Evolutionary conservation across 2,329 filamentous ascomycete genomes (phyloP), one percentile per base, ranked within the genome.

Genomic region (Fusarium protoensiforme): DNA sequence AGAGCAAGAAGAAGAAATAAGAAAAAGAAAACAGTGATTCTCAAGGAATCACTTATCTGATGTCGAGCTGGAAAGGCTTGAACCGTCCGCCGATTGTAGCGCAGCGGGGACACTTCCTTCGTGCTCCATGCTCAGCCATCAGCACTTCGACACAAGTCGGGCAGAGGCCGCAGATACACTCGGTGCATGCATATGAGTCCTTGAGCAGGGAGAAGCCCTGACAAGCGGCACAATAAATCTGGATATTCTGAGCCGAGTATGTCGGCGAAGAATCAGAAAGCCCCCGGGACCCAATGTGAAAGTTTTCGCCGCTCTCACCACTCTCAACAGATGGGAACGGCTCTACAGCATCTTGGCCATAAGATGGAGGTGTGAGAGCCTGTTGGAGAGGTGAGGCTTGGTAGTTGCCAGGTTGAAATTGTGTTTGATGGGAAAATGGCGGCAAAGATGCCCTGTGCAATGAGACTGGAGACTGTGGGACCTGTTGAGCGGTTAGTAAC

Each of bases 141-240:
- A 96, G 86, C 36, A 94, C 90, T 78, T 95, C 92, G 66, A 98
- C 94, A 78, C 96, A 98, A 67, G 94, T 91, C 72, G 92, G 91
- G 82, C 96, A 98, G 58, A 98, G 89, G 18, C 95, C 96, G 80
- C 94, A 97, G 72, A 98, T 97, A 81, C 96, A 98, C 82, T 98
- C 95, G 1, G 95, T 98, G 81, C 96, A 98, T 24, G 96, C 96
- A 79, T 95, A 98, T 36, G 94, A 96, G 78, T 96, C 93, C 78
- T 91, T 92, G 29, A 98, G 85, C 13, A 92, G 85, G 60, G 92
- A 95, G 20, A 95, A 87, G 39, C 92, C 90, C 73, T 94, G 91
- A 80, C 96, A 98, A 56, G 93, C 93, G 22, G 95, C 94, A 81
- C 96, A 98, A 81, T 97, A 98, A 46, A 98, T 97, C 80, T 97